Evolutionary conservation across 1,139 yeast species (phyloP), one percentile per base, ranked within the genome.

Genomic region (Kodamaea anthophila): DNA sequence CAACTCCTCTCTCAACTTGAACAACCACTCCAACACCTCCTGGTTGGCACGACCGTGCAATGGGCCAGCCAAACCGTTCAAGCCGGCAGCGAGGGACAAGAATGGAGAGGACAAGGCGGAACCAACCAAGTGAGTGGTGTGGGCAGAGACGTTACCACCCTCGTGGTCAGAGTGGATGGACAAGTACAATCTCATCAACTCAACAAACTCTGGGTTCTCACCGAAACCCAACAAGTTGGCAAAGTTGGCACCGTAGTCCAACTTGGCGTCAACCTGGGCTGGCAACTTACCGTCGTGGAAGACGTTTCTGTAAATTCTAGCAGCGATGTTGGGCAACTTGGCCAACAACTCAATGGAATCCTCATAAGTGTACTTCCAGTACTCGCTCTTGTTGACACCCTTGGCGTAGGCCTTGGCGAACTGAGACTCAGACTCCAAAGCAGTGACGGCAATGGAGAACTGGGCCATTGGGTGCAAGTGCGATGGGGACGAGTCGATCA

Each of bases 101-200:
- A 74, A 86, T 55, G 96, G 96, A 37, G 94, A 87, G 15, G 95
- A 80, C 50, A 88, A 74, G 36, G 97, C 96, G 21, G 95, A 84
- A 48, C 96, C 96, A 43, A 88, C 96, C 63, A 88, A 74, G 66
- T 88, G 96, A 45, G 97, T 87, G 51, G 96, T 78, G 71, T 88
- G 97, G 31, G 96, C 96, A 40, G 96, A 85, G 40, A 88, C 97
- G 57, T 88, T 88, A 65, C 97, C 97, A 69, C 96, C 96, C 70
- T 88, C 97, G 68, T 88, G 97, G 64, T 88, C 96, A 34, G 94
- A 87, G 71, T 88, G 97, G 53, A 88, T 81, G 44, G 96, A 85
- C 56, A 86, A 74, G 74, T 88, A 88, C 54, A 88, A 74, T 70
- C 96, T 79, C 78, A 87, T 79, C 53, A 88, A 75, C 65, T 87